Base-by-base conservation (phyloP, 1,284 basidiomycete species). In the Ganoderma leucocontextum region DNA sequence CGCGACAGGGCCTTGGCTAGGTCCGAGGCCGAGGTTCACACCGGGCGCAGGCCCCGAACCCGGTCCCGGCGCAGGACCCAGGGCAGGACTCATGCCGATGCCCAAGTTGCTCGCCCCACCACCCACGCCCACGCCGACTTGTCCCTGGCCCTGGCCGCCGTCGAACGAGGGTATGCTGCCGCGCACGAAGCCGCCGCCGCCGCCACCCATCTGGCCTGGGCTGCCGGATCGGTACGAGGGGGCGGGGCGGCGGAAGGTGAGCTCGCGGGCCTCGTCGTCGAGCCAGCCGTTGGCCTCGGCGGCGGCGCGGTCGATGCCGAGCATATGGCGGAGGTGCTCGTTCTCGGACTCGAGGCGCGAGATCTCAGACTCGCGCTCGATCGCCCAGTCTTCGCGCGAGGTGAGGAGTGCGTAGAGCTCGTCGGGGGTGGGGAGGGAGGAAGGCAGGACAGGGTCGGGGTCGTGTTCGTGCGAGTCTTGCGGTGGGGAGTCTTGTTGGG, bases 341-440 rank as follows among this genome's bases (percentile, higher is more conserved):
- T 98, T 98, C 82, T 97, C 96, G 65, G 82, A 83, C 77, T 93
- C 90, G 44, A 98, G 82, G 47, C 95, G 86, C 42, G 86, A 76
- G 67, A 97, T 93, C 82, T 97, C 95, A 73, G 83, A 83, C 78
- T 97, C 96, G 68, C 96, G 87, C 78, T 95, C 93, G 67, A 91
- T 73, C 0, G 93, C 90, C 93, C 95, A 96, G 80, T 97, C 95
- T 29, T 84, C 82, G 57, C 86, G 79, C n/a, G 63, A 55, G 58
- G 68, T 68, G 65, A 78, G 74, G 42, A 76, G 72, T 39, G 65
- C 53, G 63, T 75, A 70, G 58, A 77, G 70, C 39, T 84, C 82
- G 53, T 85, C 79, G 35, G 63, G 65, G 47, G 72, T 73, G 62
- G 77, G 75, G 55, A 75, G 68, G 57, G 66, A 41, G 61, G 73